Evolutionary conservation across 805 yeast genomes (phyloP).

Genomic region (Cyberlindnera americana): DNA sequence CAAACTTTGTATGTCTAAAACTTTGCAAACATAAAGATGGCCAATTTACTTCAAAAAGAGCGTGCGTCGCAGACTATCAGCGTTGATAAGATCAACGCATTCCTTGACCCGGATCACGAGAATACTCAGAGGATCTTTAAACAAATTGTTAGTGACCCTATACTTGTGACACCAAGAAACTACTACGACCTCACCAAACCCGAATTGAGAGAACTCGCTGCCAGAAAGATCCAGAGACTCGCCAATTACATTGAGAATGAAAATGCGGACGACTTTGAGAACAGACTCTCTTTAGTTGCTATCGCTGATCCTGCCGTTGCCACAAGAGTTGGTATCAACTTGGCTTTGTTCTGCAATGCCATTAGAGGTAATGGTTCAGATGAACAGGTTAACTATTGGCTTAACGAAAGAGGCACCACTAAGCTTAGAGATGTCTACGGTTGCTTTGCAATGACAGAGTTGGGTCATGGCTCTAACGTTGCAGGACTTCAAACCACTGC

Average conservation of each 20-base stretch:
- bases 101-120: conserved; percentile 48
- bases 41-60: conserved; percentile 35
- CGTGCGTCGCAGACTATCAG: conserved; percentile 42
- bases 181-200: conserved; percentile 57
- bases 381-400: conserved; percentile 83
- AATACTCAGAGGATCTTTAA: conserved; percentile 48
- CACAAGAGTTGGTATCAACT: conserved; percentile 84
- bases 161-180: conserved; percentile 48
- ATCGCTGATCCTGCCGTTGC: conserved; percentile 75
- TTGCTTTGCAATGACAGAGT: conserved; percentile 90
- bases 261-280: conserved; percentile 41
- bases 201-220: conserved; percentile 58
- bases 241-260: conserved; percentile 54
- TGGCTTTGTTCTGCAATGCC: conserved; percentile 79
- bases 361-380: conserved; percentile 85
- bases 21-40: too few species aligned
- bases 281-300: conserved; percentile 55
- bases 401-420: conserved; percentile 60
- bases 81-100: conserved; percentile 47
- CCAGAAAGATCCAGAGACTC: conserved; percentile 56
- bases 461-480: conserved; percentile 92
- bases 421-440: conserved; percentile 61
- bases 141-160: conserved; percentile 66
- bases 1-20: too few species aligned
- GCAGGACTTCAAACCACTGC: conserved; percentile 95